These are phyloP conservation scores for Lecanicillium sp. DNA, from an alignment of 2,329 filamentous ascomycete genomes.

Conservation along the genomic window DNA sequence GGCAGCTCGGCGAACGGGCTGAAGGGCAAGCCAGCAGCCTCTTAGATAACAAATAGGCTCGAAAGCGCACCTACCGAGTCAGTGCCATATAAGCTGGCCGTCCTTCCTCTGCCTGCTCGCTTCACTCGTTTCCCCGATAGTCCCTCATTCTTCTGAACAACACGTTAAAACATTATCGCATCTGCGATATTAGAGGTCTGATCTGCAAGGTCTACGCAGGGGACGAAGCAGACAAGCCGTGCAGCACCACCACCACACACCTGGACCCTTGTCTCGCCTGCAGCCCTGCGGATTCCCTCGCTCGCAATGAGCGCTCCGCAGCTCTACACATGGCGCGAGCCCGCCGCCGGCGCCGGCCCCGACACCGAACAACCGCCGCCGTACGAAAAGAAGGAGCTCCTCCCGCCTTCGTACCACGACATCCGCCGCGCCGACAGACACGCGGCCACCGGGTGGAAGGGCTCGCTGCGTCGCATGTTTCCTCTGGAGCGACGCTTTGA, in stretches of 20 bases:
- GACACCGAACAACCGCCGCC: conserved; percentile 2
- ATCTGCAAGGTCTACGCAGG: too few relatives aligned
- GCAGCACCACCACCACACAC: too few relatives aligned
- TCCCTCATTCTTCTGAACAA: too few relatives aligned
- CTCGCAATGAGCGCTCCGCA: too few relatives aligned
- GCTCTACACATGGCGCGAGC: too few relatives aligned
- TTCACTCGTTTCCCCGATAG: too few relatives aligned
- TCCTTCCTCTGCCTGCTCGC: background rate
- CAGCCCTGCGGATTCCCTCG: too few relatives aligned
- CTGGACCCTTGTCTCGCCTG: too few relatives aligned
- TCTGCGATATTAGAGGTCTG: too few relatives aligned
- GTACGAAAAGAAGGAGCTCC: conserved; percentile 8
- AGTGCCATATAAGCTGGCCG: conserved; percentile 2
- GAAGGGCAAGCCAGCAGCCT: background rate
- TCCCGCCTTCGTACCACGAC: conserved; percentile 8
- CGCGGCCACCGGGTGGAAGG: conserved; percentile 3
- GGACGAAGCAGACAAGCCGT: too few relatives aligned
- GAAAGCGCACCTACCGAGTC: conserved; percentile 3
- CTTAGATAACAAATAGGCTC: background rate
- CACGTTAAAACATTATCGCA: too few relatives aligned
- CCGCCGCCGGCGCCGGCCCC: too few relatives aligned
- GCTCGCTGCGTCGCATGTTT: conserved; percentile 6
- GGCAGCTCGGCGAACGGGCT: conserved; percentile 8
- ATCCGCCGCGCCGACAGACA: conserved; percentile 1
- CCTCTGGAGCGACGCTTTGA: conserved; percentile 7